Evolutionary conservation across 2,329 filamentous ascomycete genomes (phyloP).

Genomic region (Pleurostoma richardsiae): DNA sequence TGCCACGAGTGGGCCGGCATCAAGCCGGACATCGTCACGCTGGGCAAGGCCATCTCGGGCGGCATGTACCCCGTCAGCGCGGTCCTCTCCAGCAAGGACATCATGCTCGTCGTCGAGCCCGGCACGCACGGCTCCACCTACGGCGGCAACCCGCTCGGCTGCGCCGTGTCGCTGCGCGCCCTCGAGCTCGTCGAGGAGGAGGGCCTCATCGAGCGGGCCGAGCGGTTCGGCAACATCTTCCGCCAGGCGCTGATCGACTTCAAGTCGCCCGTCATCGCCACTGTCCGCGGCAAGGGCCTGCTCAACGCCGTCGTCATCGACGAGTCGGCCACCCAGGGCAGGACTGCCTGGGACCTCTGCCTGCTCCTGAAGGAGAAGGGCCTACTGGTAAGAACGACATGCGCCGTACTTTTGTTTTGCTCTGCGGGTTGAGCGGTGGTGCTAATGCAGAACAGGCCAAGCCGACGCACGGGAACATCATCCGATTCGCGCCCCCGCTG

Average conservation of each 20-base stretch:
- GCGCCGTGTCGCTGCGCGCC: constrained; percentile 90
- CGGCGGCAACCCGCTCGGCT: constrained; percentile 92
- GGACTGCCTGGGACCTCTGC: constrained; percentile 93
- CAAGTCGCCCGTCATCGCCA: constrained; percentile 73
- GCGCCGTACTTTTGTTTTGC: no score
- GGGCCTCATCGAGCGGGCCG: constrained; percentile 76
- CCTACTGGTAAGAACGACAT: constrained; percentile 63
- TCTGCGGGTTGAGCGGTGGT: no score
- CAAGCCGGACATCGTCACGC: constrained; percentile 89
- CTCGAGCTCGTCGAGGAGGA: constrained; percentile 93
- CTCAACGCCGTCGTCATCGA: constrained; percentile 96
- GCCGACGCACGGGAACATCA: constrained; percentile 97
- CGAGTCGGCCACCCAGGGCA: constrained; percentile 76
- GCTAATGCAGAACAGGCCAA: constrained; percentile 64
- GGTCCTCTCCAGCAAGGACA: constrained; percentile 79
- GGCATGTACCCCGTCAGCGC: constrained; percentile 99
- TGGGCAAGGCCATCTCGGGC: constrained; percentile 96
- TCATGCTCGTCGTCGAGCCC: constrained; percentile 94
- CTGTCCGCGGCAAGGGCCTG: constrained; percentile 85
- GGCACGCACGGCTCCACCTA: constrained; percentile 99
- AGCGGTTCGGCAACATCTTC: constrained; percentile 77
- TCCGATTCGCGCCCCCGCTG: constrained; percentile 91
- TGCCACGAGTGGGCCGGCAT: constrained; percentile 93
- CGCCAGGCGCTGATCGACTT: constrained; percentile 71
- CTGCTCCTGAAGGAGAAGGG: constrained; percentile 95